Evolutionary conservation across 2,329 filamentous ascomycete species (phyloP).

Genomic region (Lachnum nothofagi): DNA sequence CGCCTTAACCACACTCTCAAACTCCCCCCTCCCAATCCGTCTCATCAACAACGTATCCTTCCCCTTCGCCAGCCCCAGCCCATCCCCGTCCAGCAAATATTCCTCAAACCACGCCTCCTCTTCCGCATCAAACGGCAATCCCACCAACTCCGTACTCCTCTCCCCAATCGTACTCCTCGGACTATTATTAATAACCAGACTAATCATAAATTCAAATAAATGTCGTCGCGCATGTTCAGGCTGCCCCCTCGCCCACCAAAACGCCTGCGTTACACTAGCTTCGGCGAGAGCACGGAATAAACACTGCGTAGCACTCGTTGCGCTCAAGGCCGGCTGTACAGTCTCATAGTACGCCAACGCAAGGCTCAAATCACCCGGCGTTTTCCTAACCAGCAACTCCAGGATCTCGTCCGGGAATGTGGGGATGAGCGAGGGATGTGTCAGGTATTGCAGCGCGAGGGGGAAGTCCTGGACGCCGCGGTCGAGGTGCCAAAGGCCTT

Average conservation of each 20-base stretch:
- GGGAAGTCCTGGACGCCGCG: slow-evolving; percentile 63
- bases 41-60: slow-evolving; percentile 72
- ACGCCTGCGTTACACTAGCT: slow-evolving; percentile 65
- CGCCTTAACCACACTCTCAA: slow-evolving; percentile 44
- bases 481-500: slow-evolving; percentile 78
- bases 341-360: slow-evolving; percentile 75
- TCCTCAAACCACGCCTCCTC: slow-evolving; percentile 74
- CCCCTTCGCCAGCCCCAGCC: slow-evolving; percentile 58
- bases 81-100: slow-evolving; percentile 59
- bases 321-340: slow-evolving; percentile 66
- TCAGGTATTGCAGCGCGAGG: slow-evolving; percentile 69
- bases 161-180: slow-evolving; percentile 41
- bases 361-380: slow-evolving; percentile 56
- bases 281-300: slow-evolving; percentile 65
- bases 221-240: slow-evolving; percentile 55
- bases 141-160: slow-evolving; percentile 64
- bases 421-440: slow-evolving; percentile 71
- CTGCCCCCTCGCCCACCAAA: slow-evolving; percentile 65
- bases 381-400: slow-evolving; percentile 58
- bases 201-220: slow-evolving; percentile 63
- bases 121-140: slow-evolving; percentile 62
- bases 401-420: slow-evolving; percentile 83
- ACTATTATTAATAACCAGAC: slow-evolving; percentile 46
- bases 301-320: slow-evolving; percentile 54
- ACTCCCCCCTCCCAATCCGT: slow-evolving; percentile 61